Conservation (phyloP, 2,329 filamentous ascomycete species). For the Pseudogymnoascus sp. region DNA sequence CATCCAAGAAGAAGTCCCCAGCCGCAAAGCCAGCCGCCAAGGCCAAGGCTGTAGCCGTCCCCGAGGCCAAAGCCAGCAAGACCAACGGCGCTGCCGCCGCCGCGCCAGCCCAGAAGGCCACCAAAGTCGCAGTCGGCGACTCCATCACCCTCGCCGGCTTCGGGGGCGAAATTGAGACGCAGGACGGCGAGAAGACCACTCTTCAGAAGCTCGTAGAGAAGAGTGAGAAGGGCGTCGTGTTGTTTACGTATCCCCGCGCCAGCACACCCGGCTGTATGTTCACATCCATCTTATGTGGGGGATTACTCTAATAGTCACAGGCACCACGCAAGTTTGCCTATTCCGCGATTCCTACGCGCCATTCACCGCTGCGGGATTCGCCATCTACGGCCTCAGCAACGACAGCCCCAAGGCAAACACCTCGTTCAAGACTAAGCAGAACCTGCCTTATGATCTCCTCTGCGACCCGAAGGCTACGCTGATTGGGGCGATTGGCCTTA, state of each 20-base stretch:
- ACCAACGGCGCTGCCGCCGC: constrained; percentile 21
- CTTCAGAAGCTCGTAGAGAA: constrained; percentile 72
- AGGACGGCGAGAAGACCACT: constrained; percentile 73
- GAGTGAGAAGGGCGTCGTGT: constrained; percentile 76
- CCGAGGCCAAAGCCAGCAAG: constrained; percentile 14
- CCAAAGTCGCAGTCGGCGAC: constrained; percentile 42
- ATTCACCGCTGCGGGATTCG: constrained; percentile 68
- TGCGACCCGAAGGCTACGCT: constrained; percentile 70
- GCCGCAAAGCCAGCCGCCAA: constrained; percentile 33
- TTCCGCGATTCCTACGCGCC: constrained; percentile 79
- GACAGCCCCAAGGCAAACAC: constrained; percentile 89
- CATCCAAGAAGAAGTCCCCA: constrained; percentile 38
- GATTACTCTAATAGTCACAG: constrained; percentile 35
- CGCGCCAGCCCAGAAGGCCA: constrained; percentile 11
- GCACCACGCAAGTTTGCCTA: constrained; percentile 85
- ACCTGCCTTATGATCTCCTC: constrained; percentile 76
- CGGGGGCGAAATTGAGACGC: constrained; percentile 68
- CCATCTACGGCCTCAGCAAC: constrained; percentile 81
- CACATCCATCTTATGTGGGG: constrained; percentile 10
- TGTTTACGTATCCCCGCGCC: constrained; percentile 94
- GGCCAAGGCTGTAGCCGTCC: constrained; percentile 27
- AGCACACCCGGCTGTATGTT: constrained; percentile 87
- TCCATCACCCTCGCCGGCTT: constrained; percentile 49
- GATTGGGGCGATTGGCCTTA: constrained; percentile 80
- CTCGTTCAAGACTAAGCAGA: constrained; percentile 85